A percentile compares a stretch with the other conserved stretches of the same genome.
Evolutionary conservation across 2,329 filamentous ascomycete genomes (phyloP).

Genomic region (Venturia effusa): DNA sequence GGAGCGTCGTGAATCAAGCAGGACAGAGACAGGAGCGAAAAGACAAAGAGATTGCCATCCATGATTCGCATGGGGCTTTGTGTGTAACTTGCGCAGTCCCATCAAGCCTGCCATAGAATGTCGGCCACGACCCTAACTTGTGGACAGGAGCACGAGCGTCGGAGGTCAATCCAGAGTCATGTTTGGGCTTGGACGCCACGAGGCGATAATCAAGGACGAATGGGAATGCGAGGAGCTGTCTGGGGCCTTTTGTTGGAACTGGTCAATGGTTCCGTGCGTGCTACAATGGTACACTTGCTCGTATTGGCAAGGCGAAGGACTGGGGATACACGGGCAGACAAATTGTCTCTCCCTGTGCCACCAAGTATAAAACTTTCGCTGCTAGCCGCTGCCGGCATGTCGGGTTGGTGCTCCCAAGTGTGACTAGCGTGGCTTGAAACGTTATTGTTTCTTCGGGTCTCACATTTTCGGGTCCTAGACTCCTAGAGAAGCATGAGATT

Average conservation of each 20-base stretch:
- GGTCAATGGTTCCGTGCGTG: background rate
- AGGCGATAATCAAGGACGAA: background rate
- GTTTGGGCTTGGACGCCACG: background rate
- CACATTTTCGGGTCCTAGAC: background rate
- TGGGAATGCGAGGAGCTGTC: background rate
- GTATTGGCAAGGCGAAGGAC: background rate
- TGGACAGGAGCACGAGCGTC: background rate
- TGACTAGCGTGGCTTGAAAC: background rate
- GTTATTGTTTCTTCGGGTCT: background rate
- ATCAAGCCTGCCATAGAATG: background rate
- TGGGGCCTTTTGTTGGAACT: background rate
- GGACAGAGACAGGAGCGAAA: background rate
- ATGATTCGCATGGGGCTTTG: background rate
- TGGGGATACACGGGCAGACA: background rate
- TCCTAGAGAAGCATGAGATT: no score
- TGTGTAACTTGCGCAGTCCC: background rate
- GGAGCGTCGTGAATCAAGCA: background rate
- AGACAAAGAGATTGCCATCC: background rate
- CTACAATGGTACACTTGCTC: background rate
- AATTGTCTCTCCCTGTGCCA: background rate
- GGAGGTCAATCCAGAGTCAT: background rate
- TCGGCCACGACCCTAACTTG: background rate
- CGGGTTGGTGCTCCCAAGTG: background rate
- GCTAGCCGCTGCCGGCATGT: background rate
- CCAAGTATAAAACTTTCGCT: background rate